Evolutionary conservation across 805 yeast genomes (phyloP).

Genomic region (Wickerhamomyces queroliae): DNA sequence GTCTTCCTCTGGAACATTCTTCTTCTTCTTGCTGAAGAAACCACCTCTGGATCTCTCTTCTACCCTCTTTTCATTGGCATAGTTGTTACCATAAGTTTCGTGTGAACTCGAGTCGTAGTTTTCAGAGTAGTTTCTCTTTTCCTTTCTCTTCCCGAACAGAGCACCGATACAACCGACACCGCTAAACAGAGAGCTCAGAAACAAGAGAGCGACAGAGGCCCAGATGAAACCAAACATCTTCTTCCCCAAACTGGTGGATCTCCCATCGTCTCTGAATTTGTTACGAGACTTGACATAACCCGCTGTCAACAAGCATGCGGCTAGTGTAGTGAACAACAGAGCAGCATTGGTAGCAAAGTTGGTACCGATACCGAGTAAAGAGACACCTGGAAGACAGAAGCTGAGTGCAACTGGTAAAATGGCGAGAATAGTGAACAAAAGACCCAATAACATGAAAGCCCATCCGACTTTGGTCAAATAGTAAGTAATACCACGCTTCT

Average conservation of each 20-base stretch:
- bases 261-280: constrained; percentile 39
- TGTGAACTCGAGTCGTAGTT: constrained; percentile 20
- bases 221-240: constrained; percentile 58
- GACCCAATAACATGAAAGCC: constrained; percentile 55
- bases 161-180: constrained; percentile 17
- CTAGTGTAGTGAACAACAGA: constrained; percentile 36
- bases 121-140: constrained; percentile 12
- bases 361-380: constrained; percentile 14
- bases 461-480: constrained; percentile 65
- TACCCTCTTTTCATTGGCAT: constrained; percentile 12
- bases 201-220: constrained; percentile 36
- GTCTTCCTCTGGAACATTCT: constrained; percentile 1
- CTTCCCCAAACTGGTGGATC: constrained; percentile 37
- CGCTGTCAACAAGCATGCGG: constrained; percentile 47
- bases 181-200: constrained; percentile 13
- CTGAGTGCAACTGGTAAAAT: constrained; percentile 30
- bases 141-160: constrained; percentile 6
- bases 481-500: constrained; percentile 47
- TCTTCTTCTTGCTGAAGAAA: constrained; percentile 11
- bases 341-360: constrained; percentile 25
- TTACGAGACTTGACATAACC: constrained; percentile 48
- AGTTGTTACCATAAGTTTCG: constrained; percentile 23
- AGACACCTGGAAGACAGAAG: constrained; percentile 17
- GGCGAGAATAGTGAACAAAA: constrained; percentile 46
- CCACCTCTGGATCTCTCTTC: constrained; percentile 9